These are phyloP conservation scores for Striga hermonthica DNA, from an alignment of 305 asterid genomes.

Conservation along the genomic window DNA sequence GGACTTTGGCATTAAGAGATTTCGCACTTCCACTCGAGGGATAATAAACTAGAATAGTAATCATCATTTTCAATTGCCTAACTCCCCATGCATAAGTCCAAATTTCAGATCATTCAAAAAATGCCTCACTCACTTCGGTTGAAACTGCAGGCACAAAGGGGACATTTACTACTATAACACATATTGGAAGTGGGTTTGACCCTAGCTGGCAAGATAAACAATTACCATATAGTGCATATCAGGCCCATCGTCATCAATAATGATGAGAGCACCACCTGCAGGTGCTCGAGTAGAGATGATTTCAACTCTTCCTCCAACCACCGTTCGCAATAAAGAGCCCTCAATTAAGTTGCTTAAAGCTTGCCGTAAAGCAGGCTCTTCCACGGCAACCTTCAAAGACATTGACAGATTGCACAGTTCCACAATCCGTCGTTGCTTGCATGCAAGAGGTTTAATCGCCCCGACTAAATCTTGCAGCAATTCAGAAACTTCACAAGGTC, in stretches of 20 bases:
- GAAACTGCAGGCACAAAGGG: no score
- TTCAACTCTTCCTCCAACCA: conserved; percentile 73
- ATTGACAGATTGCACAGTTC: conserved; percentile 60
- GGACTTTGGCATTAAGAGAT: no score
- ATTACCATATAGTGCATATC: conserved; percentile 98
- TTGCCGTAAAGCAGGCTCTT: conserved; percentile 89
- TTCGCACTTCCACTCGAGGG: no score
- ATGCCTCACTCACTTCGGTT: background rate
- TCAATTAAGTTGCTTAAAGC: conserved; percentile 92
- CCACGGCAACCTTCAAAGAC: conserved; percentile 70
- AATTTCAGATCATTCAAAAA: background rate
- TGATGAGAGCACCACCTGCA: conserved; percentile 89
- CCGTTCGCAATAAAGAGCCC: conserved; percentile 79
- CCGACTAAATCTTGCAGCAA: conserved; percentile 73
- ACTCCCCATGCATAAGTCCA: conserved; percentile 8
- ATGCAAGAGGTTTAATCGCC: conserved; percentile 82
- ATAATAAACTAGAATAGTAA: background rate
- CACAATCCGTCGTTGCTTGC: conserved; percentile 59
- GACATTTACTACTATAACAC: no score
- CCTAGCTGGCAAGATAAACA: background rate
- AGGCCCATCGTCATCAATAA: conserved; percentile 92
- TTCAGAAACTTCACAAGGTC: conserved; percentile 69
- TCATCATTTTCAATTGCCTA: background rate
- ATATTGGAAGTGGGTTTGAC: no score
- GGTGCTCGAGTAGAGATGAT: conserved; percentile 74